phyloP scores from a whole-genome alignment of 495 filamentous ascomycete genomes.

The Trichoderma virens region DNA sequence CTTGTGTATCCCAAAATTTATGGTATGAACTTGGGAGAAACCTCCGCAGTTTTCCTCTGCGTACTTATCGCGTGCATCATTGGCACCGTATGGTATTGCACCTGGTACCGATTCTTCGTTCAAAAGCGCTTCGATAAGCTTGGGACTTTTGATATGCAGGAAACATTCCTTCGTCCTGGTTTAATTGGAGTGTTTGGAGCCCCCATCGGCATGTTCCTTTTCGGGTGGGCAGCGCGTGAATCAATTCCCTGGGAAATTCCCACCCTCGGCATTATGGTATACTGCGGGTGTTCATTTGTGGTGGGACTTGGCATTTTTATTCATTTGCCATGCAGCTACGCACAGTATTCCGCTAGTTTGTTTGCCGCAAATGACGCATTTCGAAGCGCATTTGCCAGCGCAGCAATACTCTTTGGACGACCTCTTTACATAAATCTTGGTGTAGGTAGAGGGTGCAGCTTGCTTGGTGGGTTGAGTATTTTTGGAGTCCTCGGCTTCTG shows the following conservation, averaged over 20 bases:
- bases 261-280: neutral
- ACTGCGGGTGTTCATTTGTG: too few species aligned
- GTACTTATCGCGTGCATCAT: neutral
- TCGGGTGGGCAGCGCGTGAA: neutral
- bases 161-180: neutral
- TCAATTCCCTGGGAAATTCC: neutral
- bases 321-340: neutral
- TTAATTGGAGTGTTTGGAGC: neutral
- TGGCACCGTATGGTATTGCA: neutral
- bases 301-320: too few species aligned
- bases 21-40: neutral
- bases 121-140: too few species aligned
- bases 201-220: neutral
- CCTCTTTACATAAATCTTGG: too few species aligned
- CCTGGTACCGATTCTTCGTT: too few species aligned
- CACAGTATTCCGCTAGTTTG: neutral
- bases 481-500: too few species aligned
- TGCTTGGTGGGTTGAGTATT: too few species aligned
- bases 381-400: neutral
- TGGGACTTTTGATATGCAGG: too few species aligned
- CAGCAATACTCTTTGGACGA: neutral
- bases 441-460: too few species aligned
- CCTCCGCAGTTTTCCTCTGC: neutral
- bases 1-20: neutral
- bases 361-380: neutral